Evolutionary conservation across 495 filamentous ascomycete species (phyloP).

Genomic region (Daldinia childiae): DNA sequence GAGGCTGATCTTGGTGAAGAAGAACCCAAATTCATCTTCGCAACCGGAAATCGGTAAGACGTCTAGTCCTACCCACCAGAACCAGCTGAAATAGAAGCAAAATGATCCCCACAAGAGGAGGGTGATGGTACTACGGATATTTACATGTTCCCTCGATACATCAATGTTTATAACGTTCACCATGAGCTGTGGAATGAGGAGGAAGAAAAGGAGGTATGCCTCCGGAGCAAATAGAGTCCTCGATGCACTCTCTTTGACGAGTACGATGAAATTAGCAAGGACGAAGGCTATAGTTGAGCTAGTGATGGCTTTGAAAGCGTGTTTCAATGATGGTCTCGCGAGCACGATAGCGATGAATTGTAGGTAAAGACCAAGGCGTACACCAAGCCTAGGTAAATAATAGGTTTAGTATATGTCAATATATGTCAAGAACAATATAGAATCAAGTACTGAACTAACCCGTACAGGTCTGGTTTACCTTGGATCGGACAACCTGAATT

Average conservation of each 20-base stretch:
- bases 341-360: conserved; percentile 46
- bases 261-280: conserved; percentile 24
- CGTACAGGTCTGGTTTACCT: conserved; percentile 53
- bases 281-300: conserved; percentile 28
- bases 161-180: conserved; percentile 12
- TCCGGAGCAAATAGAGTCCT: conserved; percentile 18
- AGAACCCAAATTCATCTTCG: conserved; percentile 35
- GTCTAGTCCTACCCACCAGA: conserved; percentile 37
- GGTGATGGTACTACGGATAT: background rate
- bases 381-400: conserved; percentile 41
- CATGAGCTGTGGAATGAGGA: conserved; percentile 16
- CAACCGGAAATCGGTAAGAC: conserved; percentile 20
- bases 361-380: conserved; percentile 52
- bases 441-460: conserved; percentile 9
- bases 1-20: conserved; percentile 37
- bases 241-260: conserved; percentile 15
- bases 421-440: background rate
- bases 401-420: background rate
- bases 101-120: conserved; percentile 14
- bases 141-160: background rate
- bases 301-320: conserved; percentile 20
- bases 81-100: conserved; percentile 30
- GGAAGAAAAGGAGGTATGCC: conserved; percentile 29
- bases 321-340: conserved; percentile 20
- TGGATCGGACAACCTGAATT: conserved; percentile 23